Conservation (phyloP, 73 alveolate genomes). For the Paramecium primaurelia region DNA sequence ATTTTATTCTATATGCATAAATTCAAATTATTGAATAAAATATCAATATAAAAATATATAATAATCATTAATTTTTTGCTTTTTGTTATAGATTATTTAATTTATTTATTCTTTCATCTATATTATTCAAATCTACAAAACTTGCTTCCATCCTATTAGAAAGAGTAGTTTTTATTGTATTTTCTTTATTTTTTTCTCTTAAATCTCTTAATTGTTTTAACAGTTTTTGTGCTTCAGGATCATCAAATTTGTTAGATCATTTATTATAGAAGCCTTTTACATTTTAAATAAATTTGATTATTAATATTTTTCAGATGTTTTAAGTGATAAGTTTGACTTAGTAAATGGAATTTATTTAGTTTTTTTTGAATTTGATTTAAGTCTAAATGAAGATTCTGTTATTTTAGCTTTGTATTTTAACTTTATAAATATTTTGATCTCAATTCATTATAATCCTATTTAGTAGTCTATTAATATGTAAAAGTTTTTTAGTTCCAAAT, state of each 20-base stretch:
- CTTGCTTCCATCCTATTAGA: neutral
- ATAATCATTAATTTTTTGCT: neutral
- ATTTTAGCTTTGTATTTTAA: neutral
- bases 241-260: neutral
- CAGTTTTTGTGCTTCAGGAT: neutral
- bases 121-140: neutral
- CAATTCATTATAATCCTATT: neutral
- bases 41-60: neutral
- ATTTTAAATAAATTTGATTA: neutral
- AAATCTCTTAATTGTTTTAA: neutral
- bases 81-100: neutral
- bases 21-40: no score
- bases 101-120: conserved; percentile 4
- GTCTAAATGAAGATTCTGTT: neutral
- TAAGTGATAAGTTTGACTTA: neutral
- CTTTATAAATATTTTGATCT: neutral
- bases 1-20: neutral
- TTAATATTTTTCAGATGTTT: neutral
- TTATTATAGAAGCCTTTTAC: neutral
- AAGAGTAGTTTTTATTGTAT: neutral
- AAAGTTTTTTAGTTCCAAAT: neutral
- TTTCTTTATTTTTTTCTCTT: conserved; percentile 34
- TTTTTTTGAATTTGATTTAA: neutral
- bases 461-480: neutral
- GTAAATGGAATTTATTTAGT: neutral